Conservation (phyloP, 805 yeast genomes). For the Ogataea polymorpha region DNA sequence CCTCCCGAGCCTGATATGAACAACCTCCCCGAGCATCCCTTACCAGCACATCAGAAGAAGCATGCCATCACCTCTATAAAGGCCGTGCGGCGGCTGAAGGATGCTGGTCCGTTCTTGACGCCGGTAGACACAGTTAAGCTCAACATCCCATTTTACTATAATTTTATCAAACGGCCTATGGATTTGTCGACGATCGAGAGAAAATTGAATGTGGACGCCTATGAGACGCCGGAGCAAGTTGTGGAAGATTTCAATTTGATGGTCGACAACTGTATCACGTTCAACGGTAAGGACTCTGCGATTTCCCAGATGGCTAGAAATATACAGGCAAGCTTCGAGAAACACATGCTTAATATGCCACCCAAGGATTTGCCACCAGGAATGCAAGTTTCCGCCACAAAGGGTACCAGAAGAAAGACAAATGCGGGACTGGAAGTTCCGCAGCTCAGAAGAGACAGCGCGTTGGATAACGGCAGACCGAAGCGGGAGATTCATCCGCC, state of each 20-base stretch:
- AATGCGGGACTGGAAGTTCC: constrained; percentile 50
- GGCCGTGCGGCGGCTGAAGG: constrained; percentile 85
- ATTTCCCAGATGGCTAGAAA: constrained; percentile 91
- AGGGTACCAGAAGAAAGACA: constrained; percentile 31
- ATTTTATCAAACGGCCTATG: constrained; percentile 84
- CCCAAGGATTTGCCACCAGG: constrained; percentile 44
- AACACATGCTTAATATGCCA: constrained; percentile 91
- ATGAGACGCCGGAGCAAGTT: constrained; percentile 65
- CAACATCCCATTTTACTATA: constrained; percentile 88
- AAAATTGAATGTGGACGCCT: constrained; percentile 67
- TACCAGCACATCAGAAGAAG: constrained; percentile 80
- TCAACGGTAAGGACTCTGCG: constrained; percentile 80
- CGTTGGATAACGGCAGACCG: constrained; percentile 70
- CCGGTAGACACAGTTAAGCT: constrained; percentile 90
- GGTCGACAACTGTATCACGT: constrained; percentile 76
- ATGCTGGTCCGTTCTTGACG: constrained; percentile 81
- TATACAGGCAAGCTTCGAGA: constrained; percentile 88
- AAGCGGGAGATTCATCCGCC: constrained; percentile 97
- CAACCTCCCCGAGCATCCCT: constrained; percentile 61
- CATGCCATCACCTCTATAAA: constrained; percentile 76
- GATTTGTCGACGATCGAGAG: constrained; percentile 88
- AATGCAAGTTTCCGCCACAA: constrained; percentile 23
- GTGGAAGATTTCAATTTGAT: constrained; percentile 78
- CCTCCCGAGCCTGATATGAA: constrained; percentile 70
- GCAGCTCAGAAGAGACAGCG: constrained; percentile 70